Evolutionary conservation across 2,329 filamentous ascomycete species (phyloP).

Genomic region (Aspergillus transmontanensis): DNA sequence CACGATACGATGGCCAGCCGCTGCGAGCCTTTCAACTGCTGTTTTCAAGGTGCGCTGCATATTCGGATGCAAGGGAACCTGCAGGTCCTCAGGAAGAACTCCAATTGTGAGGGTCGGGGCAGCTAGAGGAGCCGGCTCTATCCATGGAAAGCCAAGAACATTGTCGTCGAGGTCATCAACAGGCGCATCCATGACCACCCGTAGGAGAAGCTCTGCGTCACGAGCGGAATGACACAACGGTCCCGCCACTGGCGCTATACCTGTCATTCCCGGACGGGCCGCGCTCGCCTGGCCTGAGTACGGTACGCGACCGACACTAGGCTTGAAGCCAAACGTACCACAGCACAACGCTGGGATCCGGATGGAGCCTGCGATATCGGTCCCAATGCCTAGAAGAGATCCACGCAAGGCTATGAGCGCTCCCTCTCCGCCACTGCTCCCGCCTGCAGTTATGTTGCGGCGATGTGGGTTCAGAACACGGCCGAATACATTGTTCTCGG

Average conservation of each 20-base stretch:
- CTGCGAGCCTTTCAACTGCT: conserved; percentile 19
- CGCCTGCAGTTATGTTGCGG: conserved; percentile 61
- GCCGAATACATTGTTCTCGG: conserved; percentile 61
- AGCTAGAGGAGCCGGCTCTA: conserved; percentile 2
- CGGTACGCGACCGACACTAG: conserved; percentile 46
- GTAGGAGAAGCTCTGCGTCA: conserved; percentile 20
- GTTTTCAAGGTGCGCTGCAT: conserved; percentile 21
- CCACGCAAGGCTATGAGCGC: conserved; percentile 61
- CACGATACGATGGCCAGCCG: conserved; percentile 24
- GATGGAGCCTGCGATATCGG: conserved; percentile 56
- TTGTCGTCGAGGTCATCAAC: conserved; percentile 19
- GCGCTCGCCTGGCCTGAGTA: conserved; percentile 49
- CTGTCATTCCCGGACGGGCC: conserved; percentile 16
- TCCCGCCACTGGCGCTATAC: conserved; percentile 24
- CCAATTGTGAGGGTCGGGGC: conserved; percentile 18
- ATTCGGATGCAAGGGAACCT: conserved; percentile 23
- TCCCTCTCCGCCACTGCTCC: conserved; percentile 67
- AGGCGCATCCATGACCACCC: conserved; percentile 3
- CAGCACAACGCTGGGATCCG: conserved; percentile 52
- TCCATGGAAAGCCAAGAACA: conserved; percentile 16
- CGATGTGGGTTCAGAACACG: conserved; percentile 65
- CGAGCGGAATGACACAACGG: conserved; percentile 21
- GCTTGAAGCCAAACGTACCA: conserved; percentile 52
- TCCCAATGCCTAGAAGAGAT: conserved; percentile 61
- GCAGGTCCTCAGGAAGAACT: conserved; percentile 23